Evolutionary conservation across 2,329 filamentous ascomycete genomes (phyloP), one percentile per base, ranked within the genome.

Genomic region (Diaporthe eres): DNA sequence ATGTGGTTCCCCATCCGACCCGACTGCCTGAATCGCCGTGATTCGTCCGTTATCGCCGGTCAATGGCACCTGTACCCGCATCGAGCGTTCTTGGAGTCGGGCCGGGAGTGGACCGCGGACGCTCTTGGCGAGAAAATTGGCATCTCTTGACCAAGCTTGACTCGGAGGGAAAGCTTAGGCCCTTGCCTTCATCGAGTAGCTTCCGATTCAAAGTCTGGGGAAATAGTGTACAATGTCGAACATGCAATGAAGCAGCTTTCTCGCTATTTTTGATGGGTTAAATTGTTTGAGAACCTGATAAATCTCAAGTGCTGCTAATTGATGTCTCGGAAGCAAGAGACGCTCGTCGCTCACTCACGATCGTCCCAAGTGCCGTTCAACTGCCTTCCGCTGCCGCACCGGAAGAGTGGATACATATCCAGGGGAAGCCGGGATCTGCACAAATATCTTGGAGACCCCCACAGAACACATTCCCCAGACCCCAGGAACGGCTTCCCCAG

Each of bases 111-210:
- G 65, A 34, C 49, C 65, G 49, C 7, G 49, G 31, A 39, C 37
- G 49, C 34, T 70, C 65, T 70, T 70, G 65, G 65, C 65, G 49
- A 42, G n/a, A 42, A 70, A 70, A 70, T 70, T 42, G 65, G 65
- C 65, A 70, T 70, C 47, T 55, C 65, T 70, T 70, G 65, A 70
- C 49, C 65, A 70, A 42, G 65, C 65, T 70, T 70, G 65, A 55
- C 47, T 55, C 49, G 34, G 49, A 70, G 34, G 8, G 19, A 39
- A 42, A 70, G 49, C 5, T 55, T 5, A 19, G 47, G 47, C 47
- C 65, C 19, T 19, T 28, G 65, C 47, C 4, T 4, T 22, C 15
- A 12, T 10, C 7, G 31, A 39, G 22, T 5, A 34, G 4, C 7
- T 68, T 49, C 63, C 44, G 44, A 9, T 44, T 7, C 8, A 13